These are phyloP conservation scores for Xylaria hypoxylon DNA, from an alignment of 2,329 filamentous ascomycete genomes.

Conservation along the genomic window DNA sequence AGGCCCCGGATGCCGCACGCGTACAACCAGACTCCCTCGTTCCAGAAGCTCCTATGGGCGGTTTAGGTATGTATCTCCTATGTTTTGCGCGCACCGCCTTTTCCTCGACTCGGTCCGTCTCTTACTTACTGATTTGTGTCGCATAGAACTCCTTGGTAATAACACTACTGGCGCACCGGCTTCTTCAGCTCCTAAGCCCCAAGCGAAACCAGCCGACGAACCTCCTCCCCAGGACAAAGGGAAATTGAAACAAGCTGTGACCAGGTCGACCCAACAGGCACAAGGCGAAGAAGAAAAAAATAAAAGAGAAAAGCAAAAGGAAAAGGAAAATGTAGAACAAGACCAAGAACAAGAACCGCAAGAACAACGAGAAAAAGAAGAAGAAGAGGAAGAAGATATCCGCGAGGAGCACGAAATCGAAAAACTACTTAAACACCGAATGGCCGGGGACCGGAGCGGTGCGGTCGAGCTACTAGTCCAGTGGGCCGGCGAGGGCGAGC, in stretches of 20 bases:
- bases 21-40: slow-evolving; percentile 35
- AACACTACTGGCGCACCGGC: slow-evolving; percentile 5
- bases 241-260: slow-evolving; percentile 33
- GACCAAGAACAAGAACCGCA: too few relatives aligned
- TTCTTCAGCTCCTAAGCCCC: slow-evolving; percentile 16
- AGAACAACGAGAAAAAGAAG: slow-evolving; percentile 38
- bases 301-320: slow-evolving; percentile 30
- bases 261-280: neutral
- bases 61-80: slow-evolving; percentile 39
- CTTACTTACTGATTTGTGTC: slow-evolving; percentile 7
- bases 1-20: slow-evolving; percentile 38
- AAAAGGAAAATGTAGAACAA: slow-evolving; percentile 29
- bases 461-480: slow-evolving; percentile 50
- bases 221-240: slow-evolving; percentile 32
- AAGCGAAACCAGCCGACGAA: slow-evolving; percentile 23
- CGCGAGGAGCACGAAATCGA: slow-evolving; percentile 47
- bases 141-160: slow-evolving; percentile 28
- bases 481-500: slow-evolving; percentile 47
- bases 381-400: slow-evolving; percentile 36
- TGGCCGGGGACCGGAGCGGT: slow-evolving; percentile 40
- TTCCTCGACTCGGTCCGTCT: neutral
- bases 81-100: neutral
- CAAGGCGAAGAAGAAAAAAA: slow-evolving; percentile 32
- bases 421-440: slow-evolving; percentile 46
- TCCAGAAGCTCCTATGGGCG: slow-evolving; percentile 49